Percentiles rank a stretch among this genome's conserved stretches.
phyloP scores from a whole-genome alignment of 345 rosid species.

The Arabis hirsuta region DNA sequence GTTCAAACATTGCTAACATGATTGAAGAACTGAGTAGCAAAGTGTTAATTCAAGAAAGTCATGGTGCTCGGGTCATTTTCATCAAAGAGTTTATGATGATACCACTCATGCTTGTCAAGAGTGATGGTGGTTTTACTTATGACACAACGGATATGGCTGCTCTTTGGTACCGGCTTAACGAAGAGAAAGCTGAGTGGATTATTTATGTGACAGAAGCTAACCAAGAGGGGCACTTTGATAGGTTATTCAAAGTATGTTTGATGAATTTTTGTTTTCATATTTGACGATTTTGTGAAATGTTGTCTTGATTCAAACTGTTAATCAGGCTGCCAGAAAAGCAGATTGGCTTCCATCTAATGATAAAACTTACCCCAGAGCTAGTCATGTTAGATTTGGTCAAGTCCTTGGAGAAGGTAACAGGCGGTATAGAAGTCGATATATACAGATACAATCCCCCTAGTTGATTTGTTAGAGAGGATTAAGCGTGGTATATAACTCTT shows the following conservation, averaged over 20 bases:
- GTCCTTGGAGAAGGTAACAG: conserved; percentile 86
- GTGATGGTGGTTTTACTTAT: conserved; percentile 85
- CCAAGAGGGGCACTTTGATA: conserved; percentile 80
- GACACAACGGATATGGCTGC: conserved; percentile 58
- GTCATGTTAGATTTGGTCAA: conserved; percentile 85
- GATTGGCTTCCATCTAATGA: conserved; percentile 71
- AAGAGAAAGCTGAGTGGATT: conserved; percentile 89
- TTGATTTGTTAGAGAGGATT: conserved; percentile 79
- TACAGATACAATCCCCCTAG: conserved; percentile 72
- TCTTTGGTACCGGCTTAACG: conserved; percentile 10
- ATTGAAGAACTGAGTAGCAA: conserved; percentile 56
- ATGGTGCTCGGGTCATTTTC: conserved; percentile 90
- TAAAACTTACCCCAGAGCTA: conserved; percentile 56
- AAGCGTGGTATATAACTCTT: conserved; percentile 62
- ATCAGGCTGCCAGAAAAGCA: conserved; percentile 75
- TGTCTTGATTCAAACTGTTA: neutral
- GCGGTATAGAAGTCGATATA: conserved; percentile 67
- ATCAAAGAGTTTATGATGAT: conserved; percentile 70
- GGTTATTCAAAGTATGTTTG: conserved; percentile 68
- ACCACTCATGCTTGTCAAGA: conserved; percentile 94
- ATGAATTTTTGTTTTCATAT: neutral
- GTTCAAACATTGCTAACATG: conserved; percentile 52
- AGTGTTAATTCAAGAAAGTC: conserved; percentile 83
- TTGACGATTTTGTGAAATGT: neutral
- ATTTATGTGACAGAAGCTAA: conserved; percentile 86